These are phyloP conservation scores for Claviceps sp. DNA, from an alignment of 2,329 filamentous ascomycete genomes.

Conservation along the genomic window DNA sequence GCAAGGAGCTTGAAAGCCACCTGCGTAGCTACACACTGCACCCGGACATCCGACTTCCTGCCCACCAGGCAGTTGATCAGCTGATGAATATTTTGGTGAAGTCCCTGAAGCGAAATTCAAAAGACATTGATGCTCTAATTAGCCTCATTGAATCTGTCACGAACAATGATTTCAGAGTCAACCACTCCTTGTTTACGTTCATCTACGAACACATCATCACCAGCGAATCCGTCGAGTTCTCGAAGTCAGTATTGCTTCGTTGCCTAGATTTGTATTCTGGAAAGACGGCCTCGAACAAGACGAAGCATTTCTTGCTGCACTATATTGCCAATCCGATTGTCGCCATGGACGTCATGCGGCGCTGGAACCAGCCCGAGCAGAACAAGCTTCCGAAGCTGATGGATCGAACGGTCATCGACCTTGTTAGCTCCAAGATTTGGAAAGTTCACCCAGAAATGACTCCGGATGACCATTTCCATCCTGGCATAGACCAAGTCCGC, in stretches of 20 bases:
- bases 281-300: conserved; percentile 68
- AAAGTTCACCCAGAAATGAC: conserved; percentile 72
- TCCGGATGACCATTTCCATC: conserved; percentile 68
- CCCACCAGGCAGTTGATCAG: conserved; percentile 80
- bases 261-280: conserved; percentile 80
- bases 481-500: conserved; percentile 84
- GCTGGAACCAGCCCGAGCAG: conserved; percentile 50
- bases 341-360: conserved; percentile 86
- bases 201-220: conserved; percentile 77
- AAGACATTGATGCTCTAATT: conserved; percentile 74
- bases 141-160: conserved; percentile 74
- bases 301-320: conserved; percentile 84
- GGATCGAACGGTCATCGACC: conserved; percentile 76
- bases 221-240: conserved; percentile 74
- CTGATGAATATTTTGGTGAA: conserved; percentile 74
- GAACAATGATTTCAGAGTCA: conserved; percentile 65
- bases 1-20: conserved; percentile 65
- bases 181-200: conserved; percentile 63
- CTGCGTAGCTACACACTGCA: conserved; percentile 58
- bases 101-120: conserved; percentile 60
- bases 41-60: conserved; percentile 62
- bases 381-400: conserved; percentile 56
- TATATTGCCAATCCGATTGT: conserved; percentile 92
- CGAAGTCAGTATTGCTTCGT: conserved; percentile 66
- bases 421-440: conserved; percentile 88